Percentiles rank a stretch among this genome's conserved stretches.
phyloP scores from a whole-genome alignment of 192 early-diverging fungal species.

The Umbelopsis sp. region DNA sequence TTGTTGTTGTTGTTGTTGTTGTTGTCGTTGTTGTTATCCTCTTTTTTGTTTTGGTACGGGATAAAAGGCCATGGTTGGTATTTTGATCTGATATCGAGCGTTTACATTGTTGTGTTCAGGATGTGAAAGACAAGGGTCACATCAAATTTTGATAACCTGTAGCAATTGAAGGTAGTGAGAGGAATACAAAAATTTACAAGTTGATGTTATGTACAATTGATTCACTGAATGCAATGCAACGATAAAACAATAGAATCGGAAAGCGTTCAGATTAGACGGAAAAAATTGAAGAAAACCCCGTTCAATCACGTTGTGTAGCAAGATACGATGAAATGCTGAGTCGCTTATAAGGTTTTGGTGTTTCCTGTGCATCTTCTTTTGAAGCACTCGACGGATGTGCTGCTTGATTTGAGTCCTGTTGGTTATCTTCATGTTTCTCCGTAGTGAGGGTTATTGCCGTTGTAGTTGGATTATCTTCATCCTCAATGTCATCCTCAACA shows the following conservation, averaged over 20 bases:
- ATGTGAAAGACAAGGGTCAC: neutral
- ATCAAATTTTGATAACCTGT: neutral
- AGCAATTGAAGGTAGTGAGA: neutral
- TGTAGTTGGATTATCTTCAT: too few species aligned
- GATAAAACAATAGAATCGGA: neutral
- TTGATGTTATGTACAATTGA: conserved; percentile 3
- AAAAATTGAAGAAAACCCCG: neutral
- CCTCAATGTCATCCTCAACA: neutral
- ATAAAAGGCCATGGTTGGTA: too few species aligned
- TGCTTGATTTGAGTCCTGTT: neutral
- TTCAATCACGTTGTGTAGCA: neutral
- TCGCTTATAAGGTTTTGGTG: neutral
- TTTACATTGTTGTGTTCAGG: neutral
- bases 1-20: too few species aligned
- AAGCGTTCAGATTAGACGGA: too few species aligned
- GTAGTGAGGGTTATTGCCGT: neutral
- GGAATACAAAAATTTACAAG: conserved; percentile 12
- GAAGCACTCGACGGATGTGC: neutral
- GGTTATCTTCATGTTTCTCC: neutral
- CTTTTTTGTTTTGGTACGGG: too few species aligned
- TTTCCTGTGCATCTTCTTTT: neutral
- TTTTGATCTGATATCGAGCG: too few species aligned
- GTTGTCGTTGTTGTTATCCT: too few species aligned
- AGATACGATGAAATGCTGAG: conserved; percentile 6
- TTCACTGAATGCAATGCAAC: neutral